Conservation (phyloP, 1,139 yeast genomes). For the Waltiozyma sp. region DNA sequence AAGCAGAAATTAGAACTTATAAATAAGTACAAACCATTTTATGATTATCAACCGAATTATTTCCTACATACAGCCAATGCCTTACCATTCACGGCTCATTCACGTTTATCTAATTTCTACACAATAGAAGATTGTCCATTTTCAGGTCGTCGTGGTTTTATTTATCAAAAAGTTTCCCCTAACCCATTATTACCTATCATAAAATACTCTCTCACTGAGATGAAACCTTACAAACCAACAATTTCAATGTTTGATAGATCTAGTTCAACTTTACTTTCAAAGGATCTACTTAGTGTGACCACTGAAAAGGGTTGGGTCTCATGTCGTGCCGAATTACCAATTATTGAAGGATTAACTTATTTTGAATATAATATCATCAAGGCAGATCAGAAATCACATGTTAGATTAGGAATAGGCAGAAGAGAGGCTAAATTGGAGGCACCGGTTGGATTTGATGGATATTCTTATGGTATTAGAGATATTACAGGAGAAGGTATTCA, state of each 20-base stretch:
- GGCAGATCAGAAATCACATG: conserved; percentile 42
- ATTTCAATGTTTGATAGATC: conserved; percentile 68
- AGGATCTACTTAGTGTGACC: conserved; percentile 34
- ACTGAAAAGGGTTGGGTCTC: conserved; percentile 73
- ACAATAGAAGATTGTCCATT: conserved; percentile 67
- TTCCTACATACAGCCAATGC: conserved; percentile 10
- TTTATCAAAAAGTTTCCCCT: conserved; percentile 72
- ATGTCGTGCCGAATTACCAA: conserved; percentile 61
- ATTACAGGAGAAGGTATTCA: conserved; percentile 71
- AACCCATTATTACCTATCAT: conserved; percentile 48
- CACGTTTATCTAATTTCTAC: conserved; percentile 24
- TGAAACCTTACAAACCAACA: conserved; percentile 54
- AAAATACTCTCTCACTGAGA: conserved; percentile 65
- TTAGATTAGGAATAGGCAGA: conserved; percentile 72
- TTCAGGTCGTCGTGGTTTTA: conserved; percentile 64
- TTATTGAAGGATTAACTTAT: conserved; percentile 72
- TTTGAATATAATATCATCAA: conserved; percentile 57
- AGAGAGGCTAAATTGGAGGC: conserved; percentile 87
- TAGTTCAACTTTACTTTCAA: conserved; percentile 40
- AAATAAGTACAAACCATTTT: conserved; percentile 36
- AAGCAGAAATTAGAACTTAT: conserved; percentile 5
- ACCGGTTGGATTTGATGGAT: conserved; percentile 92
- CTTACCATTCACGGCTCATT: conserved; percentile 5
- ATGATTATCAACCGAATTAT: conserved; percentile 29
- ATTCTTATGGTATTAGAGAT: conserved; percentile 87